phyloP scores from a whole-genome alignment of 176 grass and related monocot species.

The Eremochloa ophiuroides region DNA sequence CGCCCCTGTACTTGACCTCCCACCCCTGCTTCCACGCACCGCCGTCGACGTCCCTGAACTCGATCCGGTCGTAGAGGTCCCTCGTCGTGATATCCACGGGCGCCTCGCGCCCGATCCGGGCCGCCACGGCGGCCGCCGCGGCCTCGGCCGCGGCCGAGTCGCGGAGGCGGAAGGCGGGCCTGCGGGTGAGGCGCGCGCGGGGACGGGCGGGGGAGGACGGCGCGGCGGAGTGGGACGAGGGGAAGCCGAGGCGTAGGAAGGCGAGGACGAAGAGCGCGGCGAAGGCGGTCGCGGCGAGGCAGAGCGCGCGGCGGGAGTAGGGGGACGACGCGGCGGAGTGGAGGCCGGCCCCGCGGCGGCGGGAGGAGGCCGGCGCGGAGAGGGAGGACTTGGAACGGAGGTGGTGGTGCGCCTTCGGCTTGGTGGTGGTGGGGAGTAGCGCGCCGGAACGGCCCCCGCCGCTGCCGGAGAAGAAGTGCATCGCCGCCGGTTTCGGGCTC shows the following conservation, averaged over 20 bases:
- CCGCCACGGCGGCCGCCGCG: constrained; percentile 8
- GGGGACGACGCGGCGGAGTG: constrained; percentile 29
- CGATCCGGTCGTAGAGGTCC: constrained; percentile 93
- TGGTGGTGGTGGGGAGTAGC: constrained; percentile 47
- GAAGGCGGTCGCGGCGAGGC: constrained; percentile 46
- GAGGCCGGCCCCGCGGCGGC: constrained; percentile 36
- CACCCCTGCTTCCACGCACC: constrained; percentile 98
- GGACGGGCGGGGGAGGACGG: constrained; percentile 15
- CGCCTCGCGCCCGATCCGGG: constrained; percentile 36
- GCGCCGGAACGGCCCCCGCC: constrained; percentile 37
- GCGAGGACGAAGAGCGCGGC: constrained; percentile 55
- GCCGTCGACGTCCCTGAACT: constrained; percentile 76
- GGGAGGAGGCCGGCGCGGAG: constrained; percentile 41
- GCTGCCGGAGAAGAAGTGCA: constrained; percentile 42
- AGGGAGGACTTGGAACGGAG: constrained; percentile 48
- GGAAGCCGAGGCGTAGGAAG: constrained; percentile 62
- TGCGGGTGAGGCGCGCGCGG: constrained; percentile 46
- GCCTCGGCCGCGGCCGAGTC: constrained; percentile 40
- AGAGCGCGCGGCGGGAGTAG: constrained; percentile 51
- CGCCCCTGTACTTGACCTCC: constrained; percentile 65
- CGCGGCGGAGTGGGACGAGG: constrained; percentile 31
- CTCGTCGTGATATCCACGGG: constrained; percentile 77
- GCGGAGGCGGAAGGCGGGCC: constrained; percentile 48
- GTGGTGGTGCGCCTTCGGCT: constrained; percentile 47
- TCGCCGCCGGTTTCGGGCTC: constrained; percentile 9